A percentile compares a stretch with the other conserved stretches of the same genome.
Evolutionary conservation across 306 rosid species (phyloP).

Genomic region (Rosa rugosa): DNA sequence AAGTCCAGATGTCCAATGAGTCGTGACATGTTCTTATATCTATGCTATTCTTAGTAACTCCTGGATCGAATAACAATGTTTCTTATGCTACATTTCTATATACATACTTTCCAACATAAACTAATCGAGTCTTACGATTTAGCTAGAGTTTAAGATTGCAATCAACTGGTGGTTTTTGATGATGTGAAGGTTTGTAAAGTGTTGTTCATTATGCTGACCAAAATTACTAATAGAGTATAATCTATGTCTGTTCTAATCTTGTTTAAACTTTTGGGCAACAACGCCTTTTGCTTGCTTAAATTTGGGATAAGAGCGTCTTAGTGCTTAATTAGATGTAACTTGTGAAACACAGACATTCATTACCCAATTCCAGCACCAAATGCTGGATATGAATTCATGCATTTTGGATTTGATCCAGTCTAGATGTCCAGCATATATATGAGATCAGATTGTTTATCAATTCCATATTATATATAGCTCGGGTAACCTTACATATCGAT

Average conservation of each 20-base stretch:
- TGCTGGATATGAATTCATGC: neutral
- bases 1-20: slow-evolving; percentile 14
- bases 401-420: neutral
- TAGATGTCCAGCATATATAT: neutral
- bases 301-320: no score
- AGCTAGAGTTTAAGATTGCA: neutral
- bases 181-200: neutral
- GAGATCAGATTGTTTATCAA: neutral
- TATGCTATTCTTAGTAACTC: neutral
- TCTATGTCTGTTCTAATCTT: neutral
- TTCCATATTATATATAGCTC: neutral
- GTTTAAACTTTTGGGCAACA: neutral
- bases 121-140: neutral
- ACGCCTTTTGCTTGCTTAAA: neutral
- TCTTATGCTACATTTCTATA: neutral
- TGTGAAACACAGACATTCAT: neutral
- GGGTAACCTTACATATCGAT: neutral
- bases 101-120: neutral
- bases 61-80: neutral
- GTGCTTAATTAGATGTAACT: neutral
- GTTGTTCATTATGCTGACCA: neutral
- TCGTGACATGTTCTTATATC: neutral
- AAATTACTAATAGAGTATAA: neutral
- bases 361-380: neutral
- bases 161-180: neutral